Percentiles rank a stretch among this genome's conserved stretches.
These are phyloP conservation scores for Pezicula carpinea DNA, from an alignment of 2,329 filamentous ascomycete species.

Conservation along the genomic window DNA sequence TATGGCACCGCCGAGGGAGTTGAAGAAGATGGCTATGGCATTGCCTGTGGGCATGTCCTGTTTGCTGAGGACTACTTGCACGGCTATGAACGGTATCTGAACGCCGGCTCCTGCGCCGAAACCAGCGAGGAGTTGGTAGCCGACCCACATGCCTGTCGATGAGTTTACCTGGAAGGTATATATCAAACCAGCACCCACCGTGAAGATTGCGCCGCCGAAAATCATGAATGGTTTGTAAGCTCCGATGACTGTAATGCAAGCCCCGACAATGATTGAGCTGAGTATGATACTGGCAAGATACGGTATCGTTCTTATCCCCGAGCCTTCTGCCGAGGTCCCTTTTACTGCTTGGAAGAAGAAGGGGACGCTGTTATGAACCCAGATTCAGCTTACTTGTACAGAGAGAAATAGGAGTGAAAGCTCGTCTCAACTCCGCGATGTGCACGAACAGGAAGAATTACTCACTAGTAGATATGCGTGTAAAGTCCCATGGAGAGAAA, in stretches of 20 bases:
- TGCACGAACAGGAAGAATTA: too few relatives aligned
- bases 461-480: conserved; percentile 47
- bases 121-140: conserved; percentile 47
- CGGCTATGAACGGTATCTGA: conserved; percentile 47
- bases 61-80: conserved; percentile 44
- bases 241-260: conserved; percentile 34
- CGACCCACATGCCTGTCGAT: conserved; percentile 44
- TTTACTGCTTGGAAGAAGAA: conserved; percentile 48
- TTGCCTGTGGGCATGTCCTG: conserved; percentile 51
- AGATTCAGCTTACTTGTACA: too few relatives aligned
- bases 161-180: conserved; percentile 37
- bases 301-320: conserved; percentile 38
- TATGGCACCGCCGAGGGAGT: conserved; percentile 55
- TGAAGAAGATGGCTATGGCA: conserved; percentile 52
- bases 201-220: conserved; percentile 38
- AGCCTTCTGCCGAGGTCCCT: conserved; percentile 32
- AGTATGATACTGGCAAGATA: conserved; percentile 40
- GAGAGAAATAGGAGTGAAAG: too few relatives aligned
- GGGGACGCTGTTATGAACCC: conserved; percentile 28
- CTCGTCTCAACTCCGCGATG: too few relatives aligned
- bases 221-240: conserved; percentile 42
- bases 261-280: conserved; percentile 35
- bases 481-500: conserved; percentile 30
- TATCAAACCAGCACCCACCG: conserved; percentile 38
- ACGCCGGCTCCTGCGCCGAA: conserved; percentile 41